phyloP scores from a whole-genome alignment of 495 filamentous ascomycete species.

The Lasiosphaeris hirsuta region DNA sequence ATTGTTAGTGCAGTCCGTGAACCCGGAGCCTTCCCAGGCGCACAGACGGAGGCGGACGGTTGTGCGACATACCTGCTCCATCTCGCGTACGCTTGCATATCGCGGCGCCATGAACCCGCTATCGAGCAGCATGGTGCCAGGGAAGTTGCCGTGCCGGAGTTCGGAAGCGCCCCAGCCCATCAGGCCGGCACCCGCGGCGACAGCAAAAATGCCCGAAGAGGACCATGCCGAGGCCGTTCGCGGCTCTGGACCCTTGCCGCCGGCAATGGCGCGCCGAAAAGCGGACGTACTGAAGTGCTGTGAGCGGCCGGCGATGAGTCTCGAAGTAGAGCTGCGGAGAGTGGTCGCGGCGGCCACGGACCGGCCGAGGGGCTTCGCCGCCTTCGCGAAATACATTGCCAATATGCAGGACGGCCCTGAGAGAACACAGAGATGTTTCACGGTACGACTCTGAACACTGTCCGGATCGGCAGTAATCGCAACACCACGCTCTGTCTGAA shows the following conservation, averaged over 20 bases:
- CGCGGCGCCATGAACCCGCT: slow-evolving; percentile 34
- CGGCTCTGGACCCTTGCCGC: slow-evolving; percentile 6
- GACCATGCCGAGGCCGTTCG: slow-evolving; percentile 28
- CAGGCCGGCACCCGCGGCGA: slow-evolving; percentile 41
- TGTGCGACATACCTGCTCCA: slow-evolving; percentile 46
- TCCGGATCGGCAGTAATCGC: slow-evolving; percentile 13
- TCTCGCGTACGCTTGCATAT: slow-evolving; percentile 49
- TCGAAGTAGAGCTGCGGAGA: background rate
- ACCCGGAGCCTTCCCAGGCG: background rate
- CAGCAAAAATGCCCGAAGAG: slow-evolving; percentile 32
- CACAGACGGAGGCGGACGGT: background rate
- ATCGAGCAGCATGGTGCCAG: slow-evolving; percentile 37
- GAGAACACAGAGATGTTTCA: slow-evolving; percentile 11
- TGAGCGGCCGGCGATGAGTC: slow-evolving; percentile 6
- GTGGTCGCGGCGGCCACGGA: slow-evolving; percentile 13
- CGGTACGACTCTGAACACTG: slow-evolving; percentile 1
- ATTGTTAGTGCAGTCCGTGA: background rate
- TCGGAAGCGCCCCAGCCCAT: slow-evolving; percentile 40
- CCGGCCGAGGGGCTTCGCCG: slow-evolving; percentile 29
- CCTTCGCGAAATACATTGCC: slow-evolving; percentile 27
- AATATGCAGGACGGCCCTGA: slow-evolving; percentile 31
- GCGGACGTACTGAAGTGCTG: slow-evolving; percentile 23
- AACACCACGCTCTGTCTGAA: slow-evolving; percentile 12
- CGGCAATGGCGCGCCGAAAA: slow-evolving; percentile 17
- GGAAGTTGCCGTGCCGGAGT: slow-evolving; percentile 22